Evolutionary conservation across 202 grass and related monocot species (phyloP).

Genomic region (Zoysia matrella): DNA sequence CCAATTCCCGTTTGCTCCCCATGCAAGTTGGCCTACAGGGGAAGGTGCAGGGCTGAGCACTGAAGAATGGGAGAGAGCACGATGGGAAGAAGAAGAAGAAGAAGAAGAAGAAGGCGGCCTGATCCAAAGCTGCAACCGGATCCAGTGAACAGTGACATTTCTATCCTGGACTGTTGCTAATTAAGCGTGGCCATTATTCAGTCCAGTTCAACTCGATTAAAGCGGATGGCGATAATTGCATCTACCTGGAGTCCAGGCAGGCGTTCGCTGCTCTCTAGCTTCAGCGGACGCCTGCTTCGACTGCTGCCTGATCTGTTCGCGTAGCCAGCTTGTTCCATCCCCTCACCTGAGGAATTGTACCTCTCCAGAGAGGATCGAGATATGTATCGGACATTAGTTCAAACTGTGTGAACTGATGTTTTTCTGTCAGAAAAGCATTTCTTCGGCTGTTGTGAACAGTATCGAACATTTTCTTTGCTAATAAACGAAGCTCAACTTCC

Average conservation of each 20-base stretch:
- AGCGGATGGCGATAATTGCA: conserved; percentile 33
- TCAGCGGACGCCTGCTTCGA: background rate
- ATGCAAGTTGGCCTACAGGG: conserved; percentile 32
- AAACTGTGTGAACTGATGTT: conserved; percentile 2
- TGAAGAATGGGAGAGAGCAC: background rate
- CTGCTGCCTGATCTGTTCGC: too few relatives aligned
- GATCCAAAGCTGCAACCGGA: conserved; percentile 17
- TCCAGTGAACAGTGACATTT: conserved; percentile 43
- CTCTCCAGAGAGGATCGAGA: background rate
- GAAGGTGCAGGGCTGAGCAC: background rate
- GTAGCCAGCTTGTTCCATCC: background rate
- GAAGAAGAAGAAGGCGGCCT: background rate
- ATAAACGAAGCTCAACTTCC: background rate
- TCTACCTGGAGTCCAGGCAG: conserved; percentile 34
- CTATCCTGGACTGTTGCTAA: conserved; percentile 42
- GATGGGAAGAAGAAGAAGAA: conserved; percentile 8
- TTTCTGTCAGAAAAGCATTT: background rate
- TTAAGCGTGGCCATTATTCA: conserved; percentile 50
- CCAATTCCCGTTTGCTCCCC: conserved; percentile 11
- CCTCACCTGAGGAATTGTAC: background rate
- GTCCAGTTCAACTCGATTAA: conserved; percentile 34
- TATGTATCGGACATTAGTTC: background rate
- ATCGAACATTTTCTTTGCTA: background rate
- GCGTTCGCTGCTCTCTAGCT: background rate
- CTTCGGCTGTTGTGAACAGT: background rate